Conservation (phyloP, 331 rosid species). For the Telfairia occidentalis region DNA sequence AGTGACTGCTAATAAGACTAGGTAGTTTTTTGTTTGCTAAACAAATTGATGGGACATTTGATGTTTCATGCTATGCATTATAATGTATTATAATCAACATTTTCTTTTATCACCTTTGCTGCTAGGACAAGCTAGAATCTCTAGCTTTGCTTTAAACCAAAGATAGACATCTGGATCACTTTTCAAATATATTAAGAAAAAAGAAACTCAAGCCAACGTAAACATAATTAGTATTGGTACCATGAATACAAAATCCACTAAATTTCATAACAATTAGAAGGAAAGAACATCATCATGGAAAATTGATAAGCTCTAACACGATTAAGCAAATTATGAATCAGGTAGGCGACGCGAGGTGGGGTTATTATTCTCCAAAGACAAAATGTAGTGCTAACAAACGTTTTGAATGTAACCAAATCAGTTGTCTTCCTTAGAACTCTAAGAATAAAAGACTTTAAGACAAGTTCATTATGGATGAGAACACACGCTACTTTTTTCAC, state of each 20-base stretch:
- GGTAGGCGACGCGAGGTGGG: not conserved
- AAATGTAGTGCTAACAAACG: not conserved
- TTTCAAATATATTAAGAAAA: not conserved
- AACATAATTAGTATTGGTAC: conserved; percentile 1
- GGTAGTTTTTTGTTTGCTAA: not conserved
- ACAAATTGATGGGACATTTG: conserved; percentile 12
- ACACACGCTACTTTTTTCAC: not conserved
- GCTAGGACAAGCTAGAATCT: conserved; percentile 10
- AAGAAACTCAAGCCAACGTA: not conserved
- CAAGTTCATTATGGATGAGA: not conserved
- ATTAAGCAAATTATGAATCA: conserved; percentile 4
- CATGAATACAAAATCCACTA: conserved; percentile 7
- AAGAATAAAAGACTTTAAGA: not conserved
- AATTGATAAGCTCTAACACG: conserved; percentile 5
- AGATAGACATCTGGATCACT: conserved; percentile 6
- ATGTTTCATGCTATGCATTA: conserved; percentile 1
- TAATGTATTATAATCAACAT: not conserved
- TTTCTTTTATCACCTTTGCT: conserved; percentile 11
- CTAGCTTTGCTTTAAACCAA: conserved; percentile 9
- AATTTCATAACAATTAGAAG: conserved; percentile 5
- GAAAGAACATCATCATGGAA: not conserved
- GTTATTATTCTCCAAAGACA: not conserved
- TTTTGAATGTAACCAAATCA: conserved; percentile 6
- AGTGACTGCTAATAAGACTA: conserved; percentile 7
- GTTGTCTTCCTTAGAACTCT: not conserved